Conservation (phyloP, 345 rosid species). For the Camelina sativa region DNA sequence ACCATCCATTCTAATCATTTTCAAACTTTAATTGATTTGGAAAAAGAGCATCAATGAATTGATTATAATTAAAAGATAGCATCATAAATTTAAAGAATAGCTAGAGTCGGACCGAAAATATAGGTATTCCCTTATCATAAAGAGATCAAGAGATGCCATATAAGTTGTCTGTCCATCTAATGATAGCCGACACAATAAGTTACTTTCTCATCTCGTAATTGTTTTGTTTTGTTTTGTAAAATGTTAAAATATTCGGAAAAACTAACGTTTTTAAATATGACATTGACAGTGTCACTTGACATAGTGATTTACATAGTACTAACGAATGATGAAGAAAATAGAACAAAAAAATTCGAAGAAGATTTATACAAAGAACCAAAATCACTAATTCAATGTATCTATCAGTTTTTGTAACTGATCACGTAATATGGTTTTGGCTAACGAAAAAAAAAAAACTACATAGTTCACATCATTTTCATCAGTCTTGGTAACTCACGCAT, state of each 20-base stretch:
- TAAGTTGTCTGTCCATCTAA: conserved; percentile 3
- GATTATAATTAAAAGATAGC: conserved; percentile 23
- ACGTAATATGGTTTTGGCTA: conserved; percentile 4
- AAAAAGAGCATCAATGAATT: conserved; percentile 16
- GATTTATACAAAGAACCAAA: background rate
- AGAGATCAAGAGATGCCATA: conserved; percentile 5
- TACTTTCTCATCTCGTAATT: conserved; percentile 3
- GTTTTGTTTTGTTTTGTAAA: background rate
- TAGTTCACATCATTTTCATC: conserved; percentile 33
- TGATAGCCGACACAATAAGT: conserved; percentile 38
- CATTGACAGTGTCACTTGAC: background rate
- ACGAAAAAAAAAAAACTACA: conserved; percentile 3
- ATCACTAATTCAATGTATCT: no score
- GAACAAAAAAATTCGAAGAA: background rate
- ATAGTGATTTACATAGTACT: background rate
- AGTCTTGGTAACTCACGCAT: conserved; percentile 13
- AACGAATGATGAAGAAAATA: background rate
- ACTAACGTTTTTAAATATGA: background rate
- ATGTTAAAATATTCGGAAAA: background rate
- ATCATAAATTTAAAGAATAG: conserved; percentile 14
- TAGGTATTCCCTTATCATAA: background rate
- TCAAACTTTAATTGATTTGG: background rate
- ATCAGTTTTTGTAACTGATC: background rate
- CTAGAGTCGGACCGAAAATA: conserved; percentile 29
- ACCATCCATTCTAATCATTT: background rate